Evolutionary conservation across 176 grass and related monocot genomes (phyloP).

Genomic region (Sorghum bicolor): Sorghum_bicolor_NCBIv3 NC_012876.2:65390501-65391000

Average conservation of each 20-base stretch:
- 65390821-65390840: not conserved
- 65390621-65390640: too few relatives aligned
- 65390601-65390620: too few relatives aligned
- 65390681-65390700: too few relatives aligned
- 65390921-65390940: not conserved
- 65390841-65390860: slow-evolving; percentile 10
- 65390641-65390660: too few relatives aligned
- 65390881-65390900: slow-evolving; percentile 31
- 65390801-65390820: not conserved
- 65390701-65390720: not conserved
- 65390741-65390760: not conserved
- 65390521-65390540: too few relatives aligned
- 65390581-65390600: too few relatives aligned
- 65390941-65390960: slow-evolving; percentile 55
- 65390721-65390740: not conserved
- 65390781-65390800: not conserved
- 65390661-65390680: too few relatives aligned
- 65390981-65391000: slow-evolving; percentile 76
- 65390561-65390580: too few relatives aligned
- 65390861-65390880: not conserved
- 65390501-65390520: too few relatives aligned
- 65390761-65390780: not conserved
- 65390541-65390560: too few relatives aligned
- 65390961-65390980: slow-evolving; percentile 98
- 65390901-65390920: not conserved